Percentiles rank a stretch among this genome's conserved stretches.
phyloP scores from a whole-genome alignment of 805 yeast species.

The Tetrapisispora arboricola region DNA sequence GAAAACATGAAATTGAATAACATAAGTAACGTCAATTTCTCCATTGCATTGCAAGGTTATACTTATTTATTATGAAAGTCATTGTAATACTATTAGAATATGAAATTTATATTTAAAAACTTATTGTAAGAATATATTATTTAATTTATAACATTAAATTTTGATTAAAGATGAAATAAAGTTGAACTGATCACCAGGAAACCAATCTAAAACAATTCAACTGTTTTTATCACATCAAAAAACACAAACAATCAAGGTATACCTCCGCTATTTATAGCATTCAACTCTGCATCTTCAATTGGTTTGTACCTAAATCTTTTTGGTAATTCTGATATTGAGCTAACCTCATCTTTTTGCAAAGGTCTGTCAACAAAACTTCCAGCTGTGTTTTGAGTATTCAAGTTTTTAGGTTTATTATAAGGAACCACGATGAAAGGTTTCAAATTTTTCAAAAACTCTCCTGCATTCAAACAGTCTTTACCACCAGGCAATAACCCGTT shows the following conservation, averaged over 20 bases:
- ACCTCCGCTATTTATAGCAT: conserved; percentile 73
- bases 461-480: conserved; percentile 16
- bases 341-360: conserved; percentile 31
- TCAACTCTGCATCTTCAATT: conserved; percentile 62
- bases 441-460: conserved; percentile 20
- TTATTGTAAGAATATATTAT: too few species aligned
- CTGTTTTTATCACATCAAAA: too few species aligned
- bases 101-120: neutral
- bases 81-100: neutral
- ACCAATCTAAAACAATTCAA: too few species aligned
- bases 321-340: conserved; percentile 60
- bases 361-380: conserved; percentile 26
- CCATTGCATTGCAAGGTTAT: conserved; percentile 22
- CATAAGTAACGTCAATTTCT: conserved; percentile 28
- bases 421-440: conserved; percentile 34
- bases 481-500: conserved; percentile 25
- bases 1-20: conserved; percentile 28
- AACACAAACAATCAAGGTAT: conserved; percentile 22
- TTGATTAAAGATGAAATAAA: too few species aligned
- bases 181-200: too few species aligned
- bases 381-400: conserved; percentile 9
- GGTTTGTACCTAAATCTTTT: conserved; percentile 57
- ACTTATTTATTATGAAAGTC: conserved; percentile 5
- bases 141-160: too few species aligned
- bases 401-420: conserved; percentile 31